A percentile compares a stretch with the other conserved stretches of the same genome.
phyloP scores from a whole-genome alignment of 139 green algal species.

The Parachlorella kessleri region DNA sequence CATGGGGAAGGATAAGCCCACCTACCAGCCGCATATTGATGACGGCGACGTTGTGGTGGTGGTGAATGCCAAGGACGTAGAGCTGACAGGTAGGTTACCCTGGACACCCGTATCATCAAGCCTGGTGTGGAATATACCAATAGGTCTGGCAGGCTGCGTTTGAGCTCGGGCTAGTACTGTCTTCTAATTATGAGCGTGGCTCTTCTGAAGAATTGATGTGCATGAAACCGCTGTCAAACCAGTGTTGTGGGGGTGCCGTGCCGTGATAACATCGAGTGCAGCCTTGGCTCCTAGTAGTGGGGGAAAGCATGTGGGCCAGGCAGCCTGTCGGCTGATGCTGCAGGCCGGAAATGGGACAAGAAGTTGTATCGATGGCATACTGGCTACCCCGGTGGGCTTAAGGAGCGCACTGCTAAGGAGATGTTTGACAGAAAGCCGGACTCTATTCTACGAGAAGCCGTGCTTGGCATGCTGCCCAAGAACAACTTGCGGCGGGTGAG shows the following conservation, averaged over 20 bases:
- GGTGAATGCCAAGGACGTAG: conserved; percentile 77
- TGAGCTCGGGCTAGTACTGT: too few relatives aligned
- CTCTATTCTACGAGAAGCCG: conserved; percentile 69
- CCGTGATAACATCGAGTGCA: too few relatives aligned
- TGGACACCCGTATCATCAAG: too few relatives aligned
- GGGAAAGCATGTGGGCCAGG: too few relatives aligned
- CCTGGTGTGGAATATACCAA: too few relatives aligned
- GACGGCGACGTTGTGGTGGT: conserved; percentile 87
- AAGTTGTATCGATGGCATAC: conserved; percentile 93
- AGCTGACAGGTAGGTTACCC: conserved; percentile 86
- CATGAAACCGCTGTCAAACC: too few relatives aligned
- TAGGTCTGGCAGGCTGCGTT: too few relatives aligned
- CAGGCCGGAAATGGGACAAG: conserved; percentile 79
- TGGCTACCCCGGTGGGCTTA: conserved; percentile 83
- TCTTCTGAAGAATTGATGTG: too few relatives aligned
- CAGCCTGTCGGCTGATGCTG: background rate
- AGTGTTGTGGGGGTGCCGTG: too few relatives aligned
- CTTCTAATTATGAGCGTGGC: too few relatives aligned
- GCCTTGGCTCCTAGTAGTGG: too few relatives aligned
- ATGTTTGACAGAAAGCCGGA: conserved; percentile 65
- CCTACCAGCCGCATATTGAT: conserved; percentile 69
- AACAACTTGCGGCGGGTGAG: conserved; percentile 76
- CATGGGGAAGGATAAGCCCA: conserved; percentile 94
- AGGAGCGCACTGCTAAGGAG: conserved; percentile 66
- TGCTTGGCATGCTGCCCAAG: conserved; percentile 91